Base-by-base conservation (phyloP, 768 basidiomycete genomes). In the Agaricus sinodeliciosus region DNA sequence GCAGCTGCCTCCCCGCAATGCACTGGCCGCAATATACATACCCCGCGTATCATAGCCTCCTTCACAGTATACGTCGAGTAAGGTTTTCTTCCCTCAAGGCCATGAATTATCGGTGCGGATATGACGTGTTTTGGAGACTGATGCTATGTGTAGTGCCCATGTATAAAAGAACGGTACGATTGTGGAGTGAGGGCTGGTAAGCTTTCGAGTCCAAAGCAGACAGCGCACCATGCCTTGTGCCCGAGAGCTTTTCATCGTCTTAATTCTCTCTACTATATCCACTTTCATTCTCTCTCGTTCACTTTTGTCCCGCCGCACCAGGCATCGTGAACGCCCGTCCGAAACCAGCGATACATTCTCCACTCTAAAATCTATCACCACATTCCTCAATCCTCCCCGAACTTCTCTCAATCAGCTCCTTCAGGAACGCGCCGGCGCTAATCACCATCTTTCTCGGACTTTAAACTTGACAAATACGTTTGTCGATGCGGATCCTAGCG, bases 391-490 rank as follows among this genome's bases (percentile, higher is more conserved):
- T 44, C 61, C 63, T 41, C 37, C 39, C 18, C 39, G 42, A 1
- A 28, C 47, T 6, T 26, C 43, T 12, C 45, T 58, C 15, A 22
- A 46, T 9, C 55, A 60, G 1, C 60, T 68, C 15, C 60, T 75
- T 1, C 25, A 25, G 3, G 63, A 68, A 9, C 67, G 75, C 2
- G 69, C 74, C 0, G 31, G 57, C 3, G 61, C 75, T 3, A 76
- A 76, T 43, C 45, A 57, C 36, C 65, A 71, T 2, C 61, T 76
- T 0, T 52, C 66, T 22, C 60, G 56, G 3, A 69, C 71, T 0
- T 68, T 76, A 16, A 49, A 56, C 3, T 54, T 75, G 3, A 70
- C 75, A 0, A 84, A 75, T 43, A 79, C 82, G 0, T 84, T 84
- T 37, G 80, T 83, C 25, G 75, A 71, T 39, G 34, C 48, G 0